Base-by-base conservation (phyloP, 108 stramenopile genomes). In the Fistulifera pelliculosa region DNA sequence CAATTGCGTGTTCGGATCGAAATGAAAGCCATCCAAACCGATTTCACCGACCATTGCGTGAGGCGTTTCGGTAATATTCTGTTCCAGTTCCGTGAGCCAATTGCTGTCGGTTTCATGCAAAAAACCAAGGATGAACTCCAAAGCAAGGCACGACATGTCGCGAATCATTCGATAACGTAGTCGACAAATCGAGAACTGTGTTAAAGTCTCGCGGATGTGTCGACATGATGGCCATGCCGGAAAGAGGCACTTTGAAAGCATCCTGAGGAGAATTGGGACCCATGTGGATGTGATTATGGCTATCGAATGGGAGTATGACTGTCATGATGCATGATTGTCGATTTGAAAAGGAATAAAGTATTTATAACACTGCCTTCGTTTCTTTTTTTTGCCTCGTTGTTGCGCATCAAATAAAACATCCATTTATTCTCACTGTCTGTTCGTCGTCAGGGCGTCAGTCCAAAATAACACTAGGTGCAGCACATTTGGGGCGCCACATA, bases 101-200 rank as follows among this genome's bases (percentile, higher is more conserved):
- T 76, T 57, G 19, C 68, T 55, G 0, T 62, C 19, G 18, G 69
- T 8, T 63, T 80, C 82, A 51, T 83, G 75, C 38, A 92, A 41
- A n/a, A 50, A 87, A 87, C 90, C 90, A 92, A 2, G 90, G 90
- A 69, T 92, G 90, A 19, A 92, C 69, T 6, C 90, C 90, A 54
- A 79, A 79, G 56, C 90, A 85, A 6, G 89, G 76, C 15, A 87
- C 75, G 1, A 77, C 56, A 19, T 40, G 47, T n/a, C 41, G 52
- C 43, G 11, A 10, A 7, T 58, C 14, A 17, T 58, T 57, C 48
- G 26, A 23, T 13, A 54, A 15, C 23, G 56, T 28, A 16, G 42
- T 38, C 44, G 47, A 26, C 49, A 75, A 47, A 13, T 61, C 45
- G 1, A 50, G 44, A 17, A 92, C 75, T 0, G 31, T n/a, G 1